A percentile compares a stretch with the other conserved stretches of the same genome.
Evolutionary conservation across 2,329 filamentous ascomycete genomes (phyloP).

Genomic region (Dendryphion nanum): DNA sequence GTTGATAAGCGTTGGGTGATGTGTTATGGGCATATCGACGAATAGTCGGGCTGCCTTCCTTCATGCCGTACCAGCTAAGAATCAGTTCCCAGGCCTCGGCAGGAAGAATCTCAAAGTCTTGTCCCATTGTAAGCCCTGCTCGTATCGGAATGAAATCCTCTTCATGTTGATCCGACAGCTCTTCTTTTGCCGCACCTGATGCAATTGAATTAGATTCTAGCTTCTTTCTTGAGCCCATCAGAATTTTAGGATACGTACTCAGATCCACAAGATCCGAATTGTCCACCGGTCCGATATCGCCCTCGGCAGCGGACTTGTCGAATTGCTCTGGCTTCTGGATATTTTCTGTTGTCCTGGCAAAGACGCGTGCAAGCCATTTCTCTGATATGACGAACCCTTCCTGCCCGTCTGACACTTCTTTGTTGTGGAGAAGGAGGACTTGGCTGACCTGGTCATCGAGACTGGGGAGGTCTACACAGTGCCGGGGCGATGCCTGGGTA

Average conservation of each 20-base stretch:
- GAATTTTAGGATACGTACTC: too few relatives aligned
- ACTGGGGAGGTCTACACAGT: slow-evolving; percentile 20
- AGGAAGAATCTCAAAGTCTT: slow-evolving; percentile 76
- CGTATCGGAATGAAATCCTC: slow-evolving; percentile 69
- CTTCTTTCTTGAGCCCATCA: too few relatives aligned
- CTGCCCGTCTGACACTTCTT: slow-evolving; percentile 66
- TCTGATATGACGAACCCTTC: slow-evolving; percentile 76
- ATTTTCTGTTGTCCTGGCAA: slow-evolving; percentile 33
- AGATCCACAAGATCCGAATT: slow-evolving; percentile 68
- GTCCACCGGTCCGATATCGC: slow-evolving; percentile 76
- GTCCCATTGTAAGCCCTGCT: slow-evolving; percentile 60
- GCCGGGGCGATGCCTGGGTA: slow-evolving; percentile 8
- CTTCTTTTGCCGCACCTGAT: slow-evolving; percentile 12
- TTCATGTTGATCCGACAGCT: slow-evolving; percentile 41
- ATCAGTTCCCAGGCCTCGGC: slow-evolving; percentile 79
- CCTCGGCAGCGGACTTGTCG: slow-evolving; percentile 60
- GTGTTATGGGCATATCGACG: slow-evolving; percentile 77
- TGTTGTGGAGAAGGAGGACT: slow-evolving; percentile 62
- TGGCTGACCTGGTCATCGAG: slow-evolving; percentile 70
- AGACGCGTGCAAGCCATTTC: slow-evolving; percentile 65
- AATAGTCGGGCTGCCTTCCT: slow-evolving; percentile 68
- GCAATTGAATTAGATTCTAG: slow-evolving; percentile 1
- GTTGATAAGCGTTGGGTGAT: slow-evolving; percentile 52
- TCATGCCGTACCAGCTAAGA: slow-evolving; percentile 77
- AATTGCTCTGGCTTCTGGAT: slow-evolving; percentile 47